Evolutionary conservation across 2,329 filamentous ascomycete genomes (phyloP), one percentile per base, ranked within the genome.

Genomic region (Ophiocordyceps polyrhachis-furcata): DNA sequence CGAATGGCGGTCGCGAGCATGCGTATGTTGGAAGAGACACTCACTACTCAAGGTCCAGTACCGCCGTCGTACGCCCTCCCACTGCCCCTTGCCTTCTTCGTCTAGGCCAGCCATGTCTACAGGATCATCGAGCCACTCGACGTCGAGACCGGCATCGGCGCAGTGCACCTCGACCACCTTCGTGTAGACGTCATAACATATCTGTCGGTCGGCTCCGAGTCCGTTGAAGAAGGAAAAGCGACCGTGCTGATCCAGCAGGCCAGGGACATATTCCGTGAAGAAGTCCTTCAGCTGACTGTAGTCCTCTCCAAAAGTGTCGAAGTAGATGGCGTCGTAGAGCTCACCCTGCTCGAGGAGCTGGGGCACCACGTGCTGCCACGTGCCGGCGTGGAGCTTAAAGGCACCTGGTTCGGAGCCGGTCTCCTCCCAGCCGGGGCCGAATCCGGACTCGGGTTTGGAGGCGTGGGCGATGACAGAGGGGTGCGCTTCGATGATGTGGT

Each of bases 151-250:
- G 11, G 86, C 86, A 52, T 96, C 88, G 49, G 81, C 76, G 20
- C 93, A 69, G 62, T 96, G 87, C 70, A 94, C 80, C 62, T 96
- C 89, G 2, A 85, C 81, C 3, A 96, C 85, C 59, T 83, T 86
- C 44, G 81, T 83, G 63, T 96, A 96, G 21, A 98, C 88, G 64
- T 96, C 91, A 62, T 96, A 96, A 62, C 86, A 94, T 49, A 96
- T 80, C 60, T 81, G 80, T 41, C 91, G 71, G 63, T 98, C 91
- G 3, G 91, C 91, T 0, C 91, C 91, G 47, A 96, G 76, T 0
- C 91, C 87, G 56, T 93, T 87, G 59, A 93, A 85, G 62, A 89
- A 93, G 50, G 88, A 80, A 58, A 93, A 93, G 9, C 80, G 73
- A 48, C 88, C 83, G 4, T 73, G 63, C 20, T 71, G 67, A 51